Percentiles rank a stretch among this genome's conserved stretches.
phyloP scores from a whole-genome alignment of 768 basidiomycete genomes.

The Kockovaella imperatae region DNA sequence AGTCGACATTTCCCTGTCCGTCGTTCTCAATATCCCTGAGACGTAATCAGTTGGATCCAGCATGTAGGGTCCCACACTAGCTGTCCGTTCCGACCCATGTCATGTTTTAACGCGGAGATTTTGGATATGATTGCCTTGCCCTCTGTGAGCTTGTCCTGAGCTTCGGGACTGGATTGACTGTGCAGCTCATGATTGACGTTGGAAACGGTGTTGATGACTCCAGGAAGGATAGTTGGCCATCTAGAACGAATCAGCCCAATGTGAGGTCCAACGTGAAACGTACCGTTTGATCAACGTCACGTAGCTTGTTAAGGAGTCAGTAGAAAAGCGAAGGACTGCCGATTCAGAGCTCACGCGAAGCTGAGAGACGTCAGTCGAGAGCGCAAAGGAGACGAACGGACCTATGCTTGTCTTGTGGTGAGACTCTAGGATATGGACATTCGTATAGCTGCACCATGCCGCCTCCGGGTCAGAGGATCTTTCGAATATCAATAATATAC shows the following conservation, averaged over 20 bases:
- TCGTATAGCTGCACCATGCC: constrained; percentile 14
- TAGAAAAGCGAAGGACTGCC: background rate
- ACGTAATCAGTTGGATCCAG: constrained; percentile 1
- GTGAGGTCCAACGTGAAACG: background rate
- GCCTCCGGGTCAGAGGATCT: too few species aligned
- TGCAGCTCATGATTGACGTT: constrained; percentile 52
- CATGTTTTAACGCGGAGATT: constrained; percentile 72
- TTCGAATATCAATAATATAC: too few species aligned
- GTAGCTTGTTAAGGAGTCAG: constrained; percentile 17
- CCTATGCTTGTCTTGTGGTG: constrained; percentile 43
- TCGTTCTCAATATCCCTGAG: constrained; percentile 66
- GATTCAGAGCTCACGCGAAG: constrained; percentile 21
- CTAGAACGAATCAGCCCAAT: too few species aligned
- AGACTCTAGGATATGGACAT: constrained; percentile 33
- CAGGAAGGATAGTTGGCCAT: constrained; percentile 69
- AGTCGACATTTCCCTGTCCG: constrained; percentile 58
- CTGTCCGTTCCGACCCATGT: constrained; percentile 69
- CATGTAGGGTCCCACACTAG: constrained; percentile 51
- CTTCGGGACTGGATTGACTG: constrained; percentile 26
- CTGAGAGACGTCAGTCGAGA: constrained; percentile 7
- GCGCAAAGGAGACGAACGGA: constrained; percentile 1
- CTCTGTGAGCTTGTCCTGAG: constrained; percentile 52
- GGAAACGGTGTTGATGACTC: constrained; percentile 67
- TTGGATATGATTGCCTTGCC: constrained; percentile 68
- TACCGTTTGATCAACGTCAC: constrained; percentile 33